Base-by-base conservation (phyloP, 768 basidiomycete genomes). In the Hygrocybe coccinea region DNA sequence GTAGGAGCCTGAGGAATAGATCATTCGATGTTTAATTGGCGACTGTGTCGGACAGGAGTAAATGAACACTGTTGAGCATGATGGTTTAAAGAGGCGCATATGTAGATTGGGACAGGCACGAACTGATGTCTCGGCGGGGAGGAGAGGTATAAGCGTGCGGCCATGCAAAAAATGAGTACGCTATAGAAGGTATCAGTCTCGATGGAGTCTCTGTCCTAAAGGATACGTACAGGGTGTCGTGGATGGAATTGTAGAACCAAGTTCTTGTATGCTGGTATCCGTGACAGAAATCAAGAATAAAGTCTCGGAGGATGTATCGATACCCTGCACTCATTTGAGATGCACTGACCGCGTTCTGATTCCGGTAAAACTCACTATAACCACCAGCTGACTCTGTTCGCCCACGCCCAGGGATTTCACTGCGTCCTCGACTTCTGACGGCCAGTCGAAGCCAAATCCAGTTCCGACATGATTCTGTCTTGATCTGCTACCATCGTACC, bases 31-130 rank as follows among this genome's bases (percentile, higher is more conserved):
- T 64, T 91, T 91, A 71, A 97, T 79, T 1, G 89, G 88, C 5
- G 89, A 91, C 12, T 70, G 64, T 2, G 85, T 79, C 0, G 95
- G 95, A 67, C 95, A 98, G 17, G 88, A 89, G 70, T 97, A 98
- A 55, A 97, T 89, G 70, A 93, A 94, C 49, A 89, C 88, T 92
- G 59, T 38, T 19, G 11, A 3, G 22, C 21, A 3, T 43, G n/a
- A 38, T 39, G 9, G 12, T 21, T 43, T 5, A 14, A 21, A 11
- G n/a, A n/a, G 22, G 52, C 10, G 17, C 47, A 39, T 7, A n/a
- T n/a, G 17, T 19, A 35, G 1, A 25, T 41, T 5, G 9, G 11
- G n/a, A n/a, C n/a, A 24, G 11, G 3, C 2, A 64, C 81, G 59
- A 54, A 91, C 89, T 73, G 55, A 90, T 79, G 54, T 87, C 79